Base-by-base conservation (phyloP, 257 asterid genomes). In the Fraxinus pennsylvanica region DNA sequence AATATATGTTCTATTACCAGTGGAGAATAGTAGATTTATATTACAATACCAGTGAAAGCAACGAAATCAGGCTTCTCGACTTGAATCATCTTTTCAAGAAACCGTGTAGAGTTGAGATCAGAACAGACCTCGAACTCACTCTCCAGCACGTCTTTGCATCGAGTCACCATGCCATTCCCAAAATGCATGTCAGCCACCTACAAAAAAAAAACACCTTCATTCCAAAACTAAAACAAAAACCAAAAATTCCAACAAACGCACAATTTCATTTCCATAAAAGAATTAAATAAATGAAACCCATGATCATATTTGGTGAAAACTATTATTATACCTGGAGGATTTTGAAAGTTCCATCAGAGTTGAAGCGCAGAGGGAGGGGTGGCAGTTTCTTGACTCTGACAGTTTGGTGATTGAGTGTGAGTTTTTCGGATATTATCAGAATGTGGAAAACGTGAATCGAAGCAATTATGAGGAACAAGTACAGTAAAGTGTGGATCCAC, bases 101-200 rank as follows among this genome's bases (percentile, higher is more conserved):
- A 94, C 78, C 74, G 80, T 68, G 97, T 89, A 1, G 97, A 83
- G 84, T 94, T 92, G 43, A 90, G 84, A 79, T 94, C 99, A 19
- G 99, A 84, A 78, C 99, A 94, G 78, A 86, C 70, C 43, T 81
- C 82, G 69, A 85, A 89, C 82, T 92, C 97, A 71, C 76, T 81
- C 30, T 87, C 90, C 89, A 88, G 66, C 74, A 94, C 97, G 57
- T 94, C 99, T 67, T 97, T 86, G 81, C 99, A 94, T 67, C 94
- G 91, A 80, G 97, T 94, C 82, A 87, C 43, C 86, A 82, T 81
- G 77, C 99, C 97, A 79, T 94, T 94, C 67, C 99, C 99, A 32
- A 85, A 91, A 82, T 94, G 99, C 97, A 92, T 90, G 90, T 94
- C 99, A 29, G 99, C 99, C 63, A 92, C 99, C 97, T 92, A n/a